These are phyloP conservation scores for Phytopythium chamaehyphon DNA, from an alignment of 352 stramenopile species.

Conservation along the genomic window DNA sequence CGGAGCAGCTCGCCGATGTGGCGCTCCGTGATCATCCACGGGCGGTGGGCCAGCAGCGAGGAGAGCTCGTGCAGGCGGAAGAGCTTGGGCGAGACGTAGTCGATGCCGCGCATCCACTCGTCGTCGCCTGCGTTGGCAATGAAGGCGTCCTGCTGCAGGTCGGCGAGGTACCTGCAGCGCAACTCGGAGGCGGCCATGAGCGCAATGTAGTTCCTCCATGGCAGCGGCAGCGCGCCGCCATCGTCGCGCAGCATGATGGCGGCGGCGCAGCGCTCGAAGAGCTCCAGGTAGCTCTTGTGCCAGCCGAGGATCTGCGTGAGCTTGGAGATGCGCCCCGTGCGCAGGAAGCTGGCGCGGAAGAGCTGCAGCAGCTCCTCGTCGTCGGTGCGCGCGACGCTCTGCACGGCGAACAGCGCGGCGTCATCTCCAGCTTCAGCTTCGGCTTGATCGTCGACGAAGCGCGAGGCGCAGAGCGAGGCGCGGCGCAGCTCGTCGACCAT, in stretches of 20 bases:
- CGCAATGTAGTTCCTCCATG: constrained; percentile 82
- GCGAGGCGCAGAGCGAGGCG: constrained; percentile 40
- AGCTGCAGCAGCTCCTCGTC: constrained; percentile 52
- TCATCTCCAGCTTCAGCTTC: constrained; percentile 5
- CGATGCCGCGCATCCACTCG: constrained; percentile 80
- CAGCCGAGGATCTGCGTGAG: constrained; percentile 72
- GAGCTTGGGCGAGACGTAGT: constrained; percentile 80
- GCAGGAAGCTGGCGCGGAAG: constrained; percentile 57
- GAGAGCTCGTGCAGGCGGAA: constrained; percentile 80
- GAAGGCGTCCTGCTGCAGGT: constrained; percentile 83
- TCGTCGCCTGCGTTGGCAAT: constrained; percentile 74
- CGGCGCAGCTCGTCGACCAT: constrained; percentile 18
- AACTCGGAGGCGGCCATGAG: constrained; percentile 78
- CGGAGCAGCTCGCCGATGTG: constrained; percentile 71
- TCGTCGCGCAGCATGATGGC: constrained; percentile 69
- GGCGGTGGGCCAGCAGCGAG: constrained; percentile 77
- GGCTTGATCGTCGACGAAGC: constrained; percentile 70
- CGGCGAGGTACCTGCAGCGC: constrained; percentile 74
- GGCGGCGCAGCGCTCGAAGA: constrained; percentile 60
- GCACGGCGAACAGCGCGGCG: constrained; percentile 15
- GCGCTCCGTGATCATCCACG: constrained; percentile 75
- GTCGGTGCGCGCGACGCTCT: constrained; percentile 18
- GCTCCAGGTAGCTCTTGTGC: constrained; percentile 72
- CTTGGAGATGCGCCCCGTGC: constrained; percentile 68
- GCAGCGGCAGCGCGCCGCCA: constrained; percentile 61